These are phyloP conservation scores for Lupinus albus DNA, from an alignment of 306 rosid species.

Conservation along the genomic window DNA sequence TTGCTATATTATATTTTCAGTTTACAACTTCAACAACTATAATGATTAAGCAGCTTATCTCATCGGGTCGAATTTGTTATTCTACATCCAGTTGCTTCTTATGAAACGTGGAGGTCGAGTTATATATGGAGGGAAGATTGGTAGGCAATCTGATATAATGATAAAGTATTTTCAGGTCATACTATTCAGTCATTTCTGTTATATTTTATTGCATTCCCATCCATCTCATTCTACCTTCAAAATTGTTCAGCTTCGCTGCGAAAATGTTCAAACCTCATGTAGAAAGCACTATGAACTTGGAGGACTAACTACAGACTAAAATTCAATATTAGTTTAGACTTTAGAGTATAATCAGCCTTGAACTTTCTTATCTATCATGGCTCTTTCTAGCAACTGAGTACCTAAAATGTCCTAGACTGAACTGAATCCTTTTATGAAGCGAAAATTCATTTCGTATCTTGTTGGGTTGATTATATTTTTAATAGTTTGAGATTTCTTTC, in stretches of 20 bases:
- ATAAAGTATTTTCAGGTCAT: conserved; percentile 78
- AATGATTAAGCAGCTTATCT: conserved; percentile 22
- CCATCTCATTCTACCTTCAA: neutral
- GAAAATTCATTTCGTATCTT: neutral
- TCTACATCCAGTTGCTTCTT: conserved; percentile 65
- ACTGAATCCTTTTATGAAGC: neutral
- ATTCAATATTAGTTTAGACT: neutral
- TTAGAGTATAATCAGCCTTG: neutral
- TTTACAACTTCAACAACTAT: neutral
- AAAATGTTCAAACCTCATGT: neutral
- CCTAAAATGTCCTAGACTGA: neutral
- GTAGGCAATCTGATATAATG: conserved; percentile 67
- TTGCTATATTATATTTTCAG: neutral
- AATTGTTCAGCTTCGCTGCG: neutral
- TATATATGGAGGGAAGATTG: conserved; percentile 80
- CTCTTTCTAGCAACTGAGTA: neutral
- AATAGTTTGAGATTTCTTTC: conserved; percentile 24
- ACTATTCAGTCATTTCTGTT: conserved; percentile 15
- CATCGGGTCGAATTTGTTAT: conserved; percentile 26
- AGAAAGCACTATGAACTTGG: neutral
- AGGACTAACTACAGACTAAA: neutral
- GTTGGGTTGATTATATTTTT: neutral
- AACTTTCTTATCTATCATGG: neutral
- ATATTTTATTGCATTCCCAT: conserved; percentile 4
- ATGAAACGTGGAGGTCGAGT: conserved; percentile 87